phyloP scores from a whole-genome alignment of 306 rosid genomes.

The Lathyrus tuberosus region DNA sequence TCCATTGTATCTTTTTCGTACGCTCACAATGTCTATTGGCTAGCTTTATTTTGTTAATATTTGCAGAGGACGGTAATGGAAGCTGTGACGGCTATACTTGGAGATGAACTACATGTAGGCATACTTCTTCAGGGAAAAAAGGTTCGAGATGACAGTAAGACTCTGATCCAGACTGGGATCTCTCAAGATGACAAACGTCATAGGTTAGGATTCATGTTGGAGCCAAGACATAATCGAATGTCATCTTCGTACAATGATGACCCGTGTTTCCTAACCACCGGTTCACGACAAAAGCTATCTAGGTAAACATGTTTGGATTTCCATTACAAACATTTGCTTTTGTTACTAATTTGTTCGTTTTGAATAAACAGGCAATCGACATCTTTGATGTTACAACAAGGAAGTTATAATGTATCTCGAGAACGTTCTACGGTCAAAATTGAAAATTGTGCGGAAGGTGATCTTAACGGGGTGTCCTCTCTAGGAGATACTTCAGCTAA shows the following conservation, averaged over 20 bases:
- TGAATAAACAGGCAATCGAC: slow-evolving; percentile 55
- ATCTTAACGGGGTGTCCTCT: slow-evolving; percentile 44
- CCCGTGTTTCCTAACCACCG: slow-evolving; percentile 43
- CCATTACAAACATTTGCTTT: background rate
- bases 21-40: slow-evolving; percentile 23
- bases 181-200: slow-evolving; percentile 60
- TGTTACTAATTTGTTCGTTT: slow-evolving; percentile 31
- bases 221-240: slow-evolving; percentile 55
- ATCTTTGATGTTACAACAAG: slow-evolving; percentile 50
- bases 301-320: slow-evolving; percentile 42
- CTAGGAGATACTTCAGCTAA: slow-evolving; percentile 46
- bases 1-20: background rate
- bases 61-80: slow-evolving; percentile 68
- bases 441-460: slow-evolving; percentile 52
- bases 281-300: slow-evolving; percentile 41
- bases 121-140: slow-evolving; percentile 74
- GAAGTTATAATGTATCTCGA: slow-evolving; percentile 48
- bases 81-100: slow-evolving; percentile 66
- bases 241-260: slow-evolving; percentile 44
- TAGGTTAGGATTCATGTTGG: slow-evolving; percentile 73
- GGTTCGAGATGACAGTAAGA: slow-evolving; percentile 71
- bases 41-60: background rate
- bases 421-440: slow-evolving; percentile 45
- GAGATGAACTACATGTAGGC: slow-evolving; percentile 80
- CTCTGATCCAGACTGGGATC: slow-evolving; percentile 73